Percentiles rank a stretch among this genome's conserved stretches.
Evolutionary conservation across 148 eudicot species (phyloP).

Genomic region (Arbutus unedo): DNA sequence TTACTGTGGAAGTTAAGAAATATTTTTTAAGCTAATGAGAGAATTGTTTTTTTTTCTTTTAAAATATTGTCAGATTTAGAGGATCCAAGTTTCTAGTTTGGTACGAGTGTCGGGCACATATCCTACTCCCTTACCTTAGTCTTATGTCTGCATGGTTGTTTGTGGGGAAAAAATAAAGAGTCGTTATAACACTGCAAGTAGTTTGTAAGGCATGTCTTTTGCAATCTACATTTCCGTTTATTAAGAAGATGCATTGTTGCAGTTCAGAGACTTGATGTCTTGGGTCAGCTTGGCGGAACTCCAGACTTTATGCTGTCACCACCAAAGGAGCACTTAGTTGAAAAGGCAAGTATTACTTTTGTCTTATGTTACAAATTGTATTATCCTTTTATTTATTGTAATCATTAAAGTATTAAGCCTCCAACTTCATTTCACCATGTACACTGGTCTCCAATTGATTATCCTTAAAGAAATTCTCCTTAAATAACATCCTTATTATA

Average conservation of each 20-base stretch:
- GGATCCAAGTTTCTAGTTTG: too few species aligned
- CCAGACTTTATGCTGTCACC: conserved; percentile 36
- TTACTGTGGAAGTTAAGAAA: too few species aligned
- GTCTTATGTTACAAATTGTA: background rate
- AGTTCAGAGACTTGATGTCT: conserved; percentile 40
- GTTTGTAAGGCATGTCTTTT: background rate
- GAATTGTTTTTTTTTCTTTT: too few species aligned
- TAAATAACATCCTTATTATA: background rate
- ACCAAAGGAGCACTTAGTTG: conserved; percentile 71
- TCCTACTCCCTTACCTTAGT: too few species aligned
- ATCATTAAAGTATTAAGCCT: background rate
- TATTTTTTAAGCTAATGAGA: too few species aligned
- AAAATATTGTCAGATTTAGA: too few species aligned
- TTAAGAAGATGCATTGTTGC: conserved; percentile 18
- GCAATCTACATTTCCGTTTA: background rate
- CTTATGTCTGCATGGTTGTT: too few species aligned
- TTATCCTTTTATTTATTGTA: background rate
- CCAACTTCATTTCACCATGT: background rate
- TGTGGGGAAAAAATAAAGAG: too few species aligned
- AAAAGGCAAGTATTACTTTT: conserved; percentile 55
- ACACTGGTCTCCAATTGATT: background rate
- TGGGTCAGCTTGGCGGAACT: conserved; percentile 35
- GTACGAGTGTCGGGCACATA: too few species aligned
- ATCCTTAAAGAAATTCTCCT: background rate
- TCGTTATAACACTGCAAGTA: background rate